Conservation (phyloP, 139 green algal species). For the Chlorella vulgaris region DNA sequence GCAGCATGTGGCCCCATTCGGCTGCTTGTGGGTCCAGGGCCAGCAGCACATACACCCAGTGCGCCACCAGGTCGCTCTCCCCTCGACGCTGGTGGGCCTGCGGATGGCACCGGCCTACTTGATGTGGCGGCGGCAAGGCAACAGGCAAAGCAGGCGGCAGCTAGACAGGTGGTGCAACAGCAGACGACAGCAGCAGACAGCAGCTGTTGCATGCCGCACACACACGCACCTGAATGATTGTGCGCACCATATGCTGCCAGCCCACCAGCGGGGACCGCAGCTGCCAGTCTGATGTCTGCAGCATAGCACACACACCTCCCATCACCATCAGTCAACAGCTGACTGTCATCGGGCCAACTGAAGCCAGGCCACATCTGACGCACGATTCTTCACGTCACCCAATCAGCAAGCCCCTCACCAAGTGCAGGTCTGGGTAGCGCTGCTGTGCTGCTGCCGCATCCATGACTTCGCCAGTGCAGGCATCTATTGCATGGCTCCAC, state of each 20-base stretch:
- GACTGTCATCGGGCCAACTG: too few species aligned
- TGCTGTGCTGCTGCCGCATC: background rate
- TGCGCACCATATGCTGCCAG: conserved; percentile 48
- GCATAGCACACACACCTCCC: background rate
- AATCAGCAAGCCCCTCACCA: conserved; percentile 3
- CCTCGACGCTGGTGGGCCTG: conserved; percentile 71
- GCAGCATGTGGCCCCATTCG: conserved; percentile 59
- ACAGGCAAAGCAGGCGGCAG: too few species aligned
- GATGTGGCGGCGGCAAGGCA: background rate
- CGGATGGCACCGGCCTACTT: background rate
- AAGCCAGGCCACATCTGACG: too few species aligned
- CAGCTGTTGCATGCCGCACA: too few species aligned
- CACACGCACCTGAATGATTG: conserved; percentile 40
- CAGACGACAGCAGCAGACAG: too few species aligned
- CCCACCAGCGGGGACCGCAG: background rate
- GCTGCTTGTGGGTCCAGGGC: conserved; percentile 62
- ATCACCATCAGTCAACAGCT: too few species aligned
- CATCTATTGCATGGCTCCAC: conserved; percentile 20
- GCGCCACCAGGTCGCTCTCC: conserved; percentile 75
- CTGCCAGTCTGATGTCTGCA: background rate
- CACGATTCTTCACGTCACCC: background rate
- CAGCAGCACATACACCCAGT: conserved; percentile 74
- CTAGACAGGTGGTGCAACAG: background rate
- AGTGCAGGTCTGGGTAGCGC: conserved; percentile 17
- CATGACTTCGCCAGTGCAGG: conserved; percentile 39